Base-by-base conservation (phyloP, 2,329 filamentous ascomycete species). In the Zarea fungicola region DNA sequence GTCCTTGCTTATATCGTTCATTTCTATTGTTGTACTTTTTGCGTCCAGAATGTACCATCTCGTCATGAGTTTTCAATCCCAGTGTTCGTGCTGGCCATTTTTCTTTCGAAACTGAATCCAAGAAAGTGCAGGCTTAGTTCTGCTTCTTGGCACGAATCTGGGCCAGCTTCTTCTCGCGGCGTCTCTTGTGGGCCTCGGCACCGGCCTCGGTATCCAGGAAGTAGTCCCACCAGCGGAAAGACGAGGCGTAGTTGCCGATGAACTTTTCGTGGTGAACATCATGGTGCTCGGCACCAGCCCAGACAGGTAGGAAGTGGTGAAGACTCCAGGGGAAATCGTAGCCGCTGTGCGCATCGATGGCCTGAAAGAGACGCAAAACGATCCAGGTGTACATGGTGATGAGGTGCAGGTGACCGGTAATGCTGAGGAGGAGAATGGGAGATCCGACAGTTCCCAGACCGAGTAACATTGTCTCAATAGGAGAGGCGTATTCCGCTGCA, bases 201-300 rank as follows among this genome's bases (percentile, higher is more conserved):
- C 88, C 89, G 55, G 89, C 89, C 78, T 99, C 92, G 54, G 93
- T 99, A 70, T 96, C 91, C 58, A 97, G 78, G 59, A 84, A 68
- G 68, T 87, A 95, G 74, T 99, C 93, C 93, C 93, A 99, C 93
- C 93, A 99, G 69, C 92, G 82, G 83, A 99, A 99, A 76, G 89
- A 95, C 65, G 90, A 96, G 44, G 92, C 77, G 68, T 97, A 99
- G 77, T 99, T 99, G 60, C 93, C 93, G 55, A 99, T 90, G 73
- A 99, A 99, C 66, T 90, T 89, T 76, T 99, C 93, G 73, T 99
- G 93, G 73, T 99, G 93, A 37, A 90, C 76, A 64, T 99, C 93
- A 74, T 99, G 93, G 73, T 97, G 92, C 60, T 95, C 84, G 48
- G 93, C 93, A 54, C 93, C 93, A 48, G 92, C 92, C 93, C 93